A percentile compares a stretch with the other conserved stretches of the same genome.
These are phyloP conservation scores for Chlorella sp. DNA, from an alignment of 139 green algal species.

Conservation along the genomic window DNA sequence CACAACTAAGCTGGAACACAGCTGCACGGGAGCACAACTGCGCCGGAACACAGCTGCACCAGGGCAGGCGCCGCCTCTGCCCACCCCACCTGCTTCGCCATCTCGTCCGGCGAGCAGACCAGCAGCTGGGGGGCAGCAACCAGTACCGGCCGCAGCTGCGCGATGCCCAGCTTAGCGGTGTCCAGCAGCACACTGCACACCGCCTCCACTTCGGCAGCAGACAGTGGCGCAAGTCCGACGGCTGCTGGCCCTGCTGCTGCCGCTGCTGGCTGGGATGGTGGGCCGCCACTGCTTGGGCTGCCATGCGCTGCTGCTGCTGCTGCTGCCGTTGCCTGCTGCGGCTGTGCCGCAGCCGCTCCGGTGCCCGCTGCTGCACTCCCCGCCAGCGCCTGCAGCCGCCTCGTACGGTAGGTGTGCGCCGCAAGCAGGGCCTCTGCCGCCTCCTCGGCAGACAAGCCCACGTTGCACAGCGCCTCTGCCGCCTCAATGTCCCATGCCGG, in stretches of 20 bases:
- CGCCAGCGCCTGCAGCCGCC: not conserved
- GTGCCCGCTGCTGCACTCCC: not conserved
- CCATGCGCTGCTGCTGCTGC: not conserved
- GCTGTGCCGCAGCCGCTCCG: not conserved
- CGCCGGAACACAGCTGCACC: too few species aligned
- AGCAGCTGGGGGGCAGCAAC: constrained; percentile 8
- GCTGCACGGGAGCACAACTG: too few species aligned
- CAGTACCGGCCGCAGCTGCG: not conserved
- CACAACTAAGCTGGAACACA: too few species aligned
- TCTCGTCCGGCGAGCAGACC: constrained; percentile 13
- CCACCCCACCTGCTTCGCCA: constrained; percentile 16
- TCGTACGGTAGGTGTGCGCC: not conserved
- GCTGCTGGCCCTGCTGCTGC: not conserved
- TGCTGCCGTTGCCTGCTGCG: not conserved
- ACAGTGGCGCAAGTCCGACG: not conserved
- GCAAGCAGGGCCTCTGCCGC: not conserved
- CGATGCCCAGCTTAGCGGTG: not conserved
- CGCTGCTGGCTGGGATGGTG: not conserved
- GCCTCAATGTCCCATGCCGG: not conserved
- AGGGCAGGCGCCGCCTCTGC: too few species aligned
- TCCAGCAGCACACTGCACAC: not conserved
- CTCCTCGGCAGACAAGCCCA: constrained; percentile 5
- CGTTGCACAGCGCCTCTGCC: constrained; percentile 2
- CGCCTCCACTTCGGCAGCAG: not conserved
- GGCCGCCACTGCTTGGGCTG: too few species aligned